A percentile compares a stretch with the other conserved stretches of the same genome.
Evolutionary conservation across 768 basidiomycete species (phyloP).

Genomic region (Boletus sp.): DNA sequence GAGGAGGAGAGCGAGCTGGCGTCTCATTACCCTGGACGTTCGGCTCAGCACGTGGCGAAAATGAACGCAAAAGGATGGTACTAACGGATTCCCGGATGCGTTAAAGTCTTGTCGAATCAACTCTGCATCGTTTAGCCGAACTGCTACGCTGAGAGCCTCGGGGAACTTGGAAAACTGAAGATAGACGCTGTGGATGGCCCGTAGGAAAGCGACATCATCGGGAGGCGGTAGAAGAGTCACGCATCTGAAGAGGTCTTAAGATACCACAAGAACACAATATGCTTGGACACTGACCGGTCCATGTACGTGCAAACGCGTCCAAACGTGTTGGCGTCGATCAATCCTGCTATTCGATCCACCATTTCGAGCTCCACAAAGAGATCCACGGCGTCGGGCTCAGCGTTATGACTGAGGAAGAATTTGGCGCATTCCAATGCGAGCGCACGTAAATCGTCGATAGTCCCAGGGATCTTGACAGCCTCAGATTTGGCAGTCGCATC

Average conservation of each 20-base stretch:
- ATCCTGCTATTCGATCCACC: slow-evolving; percentile 68
- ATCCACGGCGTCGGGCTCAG: slow-evolving; percentile 98
- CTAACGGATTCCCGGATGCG: slow-evolving; percentile 84
- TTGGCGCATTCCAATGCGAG: slow-evolving; percentile 83
- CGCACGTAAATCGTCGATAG: slow-evolving; percentile 69
- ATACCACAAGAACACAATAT: neutral
- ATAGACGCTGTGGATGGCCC: slow-evolving; percentile 87
- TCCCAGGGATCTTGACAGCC: slow-evolving; percentile 42
- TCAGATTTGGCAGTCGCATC: slow-evolving; percentile 33
- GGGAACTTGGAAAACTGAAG: slow-evolving; percentile 84
- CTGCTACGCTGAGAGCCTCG: slow-evolving; percentile 84
- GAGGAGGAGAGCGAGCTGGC: slow-evolving; percentile 91
- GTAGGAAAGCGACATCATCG: slow-evolving; percentile 87
- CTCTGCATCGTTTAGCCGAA: slow-evolving; percentile 77
- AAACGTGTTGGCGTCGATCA: slow-evolving; percentile 88
- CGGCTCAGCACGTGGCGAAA: neutral
- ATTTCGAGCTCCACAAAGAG: slow-evolving; percentile 91
- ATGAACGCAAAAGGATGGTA: slow-evolving; percentile 10
- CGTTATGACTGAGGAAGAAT: slow-evolving; percentile 91
- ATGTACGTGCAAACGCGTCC: slow-evolving; percentile 93
- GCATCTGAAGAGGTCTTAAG: slow-evolving; percentile 47
- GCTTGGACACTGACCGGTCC: slow-evolving; percentile 63
- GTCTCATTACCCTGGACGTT: slow-evolving; percentile 73
- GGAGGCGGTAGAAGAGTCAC: slow-evolving; percentile 89
- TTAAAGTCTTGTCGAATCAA: slow-evolving; percentile 87